Percentiles rank a stretch among this genome's conserved stretches.
Evolutionary conservation across 2,329 filamentous ascomycete species (phyloP).

Genomic region (Paraphoma chrysanthemicola): DNA sequence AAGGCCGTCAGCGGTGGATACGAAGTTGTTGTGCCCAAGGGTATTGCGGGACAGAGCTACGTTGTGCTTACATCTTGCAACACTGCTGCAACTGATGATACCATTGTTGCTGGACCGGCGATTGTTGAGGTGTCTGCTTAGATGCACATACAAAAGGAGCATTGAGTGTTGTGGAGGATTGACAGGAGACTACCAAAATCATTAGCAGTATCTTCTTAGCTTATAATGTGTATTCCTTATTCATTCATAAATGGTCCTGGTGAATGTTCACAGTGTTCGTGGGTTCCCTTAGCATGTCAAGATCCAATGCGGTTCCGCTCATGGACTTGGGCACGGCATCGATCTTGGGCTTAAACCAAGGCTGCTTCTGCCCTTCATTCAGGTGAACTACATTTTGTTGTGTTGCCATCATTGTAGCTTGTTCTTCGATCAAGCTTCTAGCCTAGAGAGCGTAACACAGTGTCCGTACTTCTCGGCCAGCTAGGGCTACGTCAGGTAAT

Average conservation of each 20-base stretch:
- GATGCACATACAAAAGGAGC: background rate
- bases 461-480: no score
- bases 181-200: background rate
- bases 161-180: background rate
- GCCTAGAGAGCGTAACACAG: no score
- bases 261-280: no score
- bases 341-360: no score
- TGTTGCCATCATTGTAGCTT: no score
- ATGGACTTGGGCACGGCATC: no score
- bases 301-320: no score
- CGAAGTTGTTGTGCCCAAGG: constrained; percentile 27
- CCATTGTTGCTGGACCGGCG: constrained; percentile 30
- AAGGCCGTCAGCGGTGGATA: constrained; percentile 21
- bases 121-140: constrained; percentile 27
- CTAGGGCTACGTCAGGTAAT: no score
- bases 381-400: no score
- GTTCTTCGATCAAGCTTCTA: no score
- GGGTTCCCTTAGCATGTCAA: no score
- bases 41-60: constrained; percentile 33
- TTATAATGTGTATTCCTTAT: background rate
- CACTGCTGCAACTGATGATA: constrained; percentile 31
- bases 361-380: no score
- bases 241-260: background rate
- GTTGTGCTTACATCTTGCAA: constrained; percentile 33
- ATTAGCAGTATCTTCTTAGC: background rate